Evolutionary conservation across 164 flowering plant genomes (phyloP).

Genomic region (Liquidambar formosana): DNA sequence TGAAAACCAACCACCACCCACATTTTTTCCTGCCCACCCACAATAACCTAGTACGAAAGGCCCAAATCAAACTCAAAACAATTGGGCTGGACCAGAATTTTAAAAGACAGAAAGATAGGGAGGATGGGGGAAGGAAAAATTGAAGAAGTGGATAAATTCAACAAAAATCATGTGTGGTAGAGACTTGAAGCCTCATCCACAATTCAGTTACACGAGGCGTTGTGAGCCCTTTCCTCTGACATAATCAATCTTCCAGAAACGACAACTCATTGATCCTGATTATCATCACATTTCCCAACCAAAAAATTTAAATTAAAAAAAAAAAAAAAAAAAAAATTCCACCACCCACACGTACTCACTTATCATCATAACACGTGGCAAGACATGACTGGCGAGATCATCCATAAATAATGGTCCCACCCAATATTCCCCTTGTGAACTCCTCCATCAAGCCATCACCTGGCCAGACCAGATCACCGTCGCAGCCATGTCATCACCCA

Average conservation of each 20-base stretch:
- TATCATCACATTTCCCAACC: background rate
- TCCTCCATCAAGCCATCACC: too few relatives aligned
- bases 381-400: background rate
- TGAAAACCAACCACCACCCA: too few relatives aligned
- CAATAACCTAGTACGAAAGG: too few relatives aligned
- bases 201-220: constrained; percentile 3
- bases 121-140: too few relatives aligned
- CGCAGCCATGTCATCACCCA: too few relatives aligned
- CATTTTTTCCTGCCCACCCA: too few relatives aligned
- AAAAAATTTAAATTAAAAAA: too few relatives aligned
- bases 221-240: background rate
- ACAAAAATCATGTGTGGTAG: constrained; percentile 7
- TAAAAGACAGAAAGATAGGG: background rate
- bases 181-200: constrained; percentile 11
- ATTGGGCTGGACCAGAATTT: too few relatives aligned
- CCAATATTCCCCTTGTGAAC: too few relatives aligned
- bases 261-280: background rate
- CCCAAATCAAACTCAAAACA: too few relatives aligned
- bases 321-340: background rate
- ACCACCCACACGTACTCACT: too few relatives aligned
- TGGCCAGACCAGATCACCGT: too few relatives aligned
- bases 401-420: background rate
- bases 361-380: background rate
- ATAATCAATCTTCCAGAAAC: background rate
- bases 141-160: background rate